Conservation (phyloP, 2,329 filamentous ascomycete species). For the Plenodomus lindquistii region DNA sequence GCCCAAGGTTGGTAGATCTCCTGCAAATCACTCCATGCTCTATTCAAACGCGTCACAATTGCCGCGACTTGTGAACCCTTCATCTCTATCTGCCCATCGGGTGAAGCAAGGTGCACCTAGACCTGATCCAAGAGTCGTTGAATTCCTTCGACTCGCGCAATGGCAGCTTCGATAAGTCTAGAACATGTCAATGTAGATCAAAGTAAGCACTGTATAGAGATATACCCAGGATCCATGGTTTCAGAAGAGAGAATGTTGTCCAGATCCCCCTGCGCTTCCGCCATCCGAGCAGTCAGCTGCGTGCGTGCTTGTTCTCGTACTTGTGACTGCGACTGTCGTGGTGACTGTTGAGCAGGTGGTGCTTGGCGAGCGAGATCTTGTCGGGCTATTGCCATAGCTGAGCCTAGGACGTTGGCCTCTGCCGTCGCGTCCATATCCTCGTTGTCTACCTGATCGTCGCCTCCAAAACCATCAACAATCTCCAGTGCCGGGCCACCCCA, state of each 20-base stretch:
- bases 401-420: not conserved
- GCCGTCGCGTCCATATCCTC: not conserved
- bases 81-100: too few species aligned
- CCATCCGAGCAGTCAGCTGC: too few species aligned
- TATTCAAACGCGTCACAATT: too few species aligned
- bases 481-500: not conserved
- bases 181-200: not conserved
- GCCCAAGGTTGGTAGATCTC: too few species aligned
- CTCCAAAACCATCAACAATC: not conserved
- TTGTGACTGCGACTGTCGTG: too few species aligned
- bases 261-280: too few species aligned
- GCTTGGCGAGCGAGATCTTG: not conserved
- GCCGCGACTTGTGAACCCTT: too few species aligned
- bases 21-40: too few species aligned
- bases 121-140: not conserved
- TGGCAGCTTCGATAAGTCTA: not conserved
- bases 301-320: too few species aligned
- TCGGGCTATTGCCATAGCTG: not conserved
- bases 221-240: not conserved
- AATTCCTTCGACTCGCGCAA: not conserved
- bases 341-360: not conserved
- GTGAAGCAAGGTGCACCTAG: not conserved
- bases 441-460: not conserved
- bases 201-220: too few species aligned
- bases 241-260: too few species aligned